Conservation (phyloP, 2,329 filamentous ascomycete species). For the Penicillium sp. region DNA sequence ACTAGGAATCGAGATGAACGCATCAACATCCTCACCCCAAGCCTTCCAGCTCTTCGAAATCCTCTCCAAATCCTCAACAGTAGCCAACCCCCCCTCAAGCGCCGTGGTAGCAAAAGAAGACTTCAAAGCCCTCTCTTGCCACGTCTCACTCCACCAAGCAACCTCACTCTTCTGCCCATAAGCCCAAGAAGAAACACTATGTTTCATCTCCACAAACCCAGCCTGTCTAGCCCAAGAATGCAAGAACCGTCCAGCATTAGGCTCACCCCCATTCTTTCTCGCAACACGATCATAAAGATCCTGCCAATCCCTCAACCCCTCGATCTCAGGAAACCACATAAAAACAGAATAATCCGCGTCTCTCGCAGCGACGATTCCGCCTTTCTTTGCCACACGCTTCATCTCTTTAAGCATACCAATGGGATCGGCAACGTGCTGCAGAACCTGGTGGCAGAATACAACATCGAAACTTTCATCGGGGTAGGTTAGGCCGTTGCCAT, state of each 20-base stretch:
- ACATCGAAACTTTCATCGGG: constrained; percentile 57
- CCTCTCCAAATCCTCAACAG: constrained; percentile 28
- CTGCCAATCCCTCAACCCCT: constrained; percentile 27
- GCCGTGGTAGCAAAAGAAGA: constrained; percentile 29
- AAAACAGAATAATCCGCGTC: constrained; percentile 37
- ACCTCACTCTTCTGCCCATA: constrained; percentile 29
- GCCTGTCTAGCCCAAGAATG: constrained; percentile 33
- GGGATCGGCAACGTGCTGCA: constrained; percentile 58
- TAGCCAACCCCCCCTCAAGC: constrained; percentile 29
- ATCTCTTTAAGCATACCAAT: constrained; percentile 54
- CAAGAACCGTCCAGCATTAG: constrained; percentile 25
- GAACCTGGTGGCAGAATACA: constrained; percentile 60
- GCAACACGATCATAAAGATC: constrained; percentile 29
- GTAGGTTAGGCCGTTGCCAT: constrained; percentile 46
- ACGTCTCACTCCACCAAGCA: constrained; percentile 29
- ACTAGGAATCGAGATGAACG: constrained; percentile 32
- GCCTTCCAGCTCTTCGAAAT: constrained; percentile 32
- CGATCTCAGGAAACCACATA: constrained; percentile 30
- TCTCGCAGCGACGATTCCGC: constrained; percentile 53
- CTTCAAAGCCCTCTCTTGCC: constrained; percentile 27
- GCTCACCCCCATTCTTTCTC: constrained; percentile 32
- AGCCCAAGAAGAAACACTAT: constrained; percentile 30
- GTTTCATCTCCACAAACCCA: constrained; percentile 25
- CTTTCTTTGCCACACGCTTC: constrained; percentile 54
- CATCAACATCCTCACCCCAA: constrained; percentile 33